Conservation (phyloP, 176 grass and related monocot species). For the Musa beccarii region DNA sequence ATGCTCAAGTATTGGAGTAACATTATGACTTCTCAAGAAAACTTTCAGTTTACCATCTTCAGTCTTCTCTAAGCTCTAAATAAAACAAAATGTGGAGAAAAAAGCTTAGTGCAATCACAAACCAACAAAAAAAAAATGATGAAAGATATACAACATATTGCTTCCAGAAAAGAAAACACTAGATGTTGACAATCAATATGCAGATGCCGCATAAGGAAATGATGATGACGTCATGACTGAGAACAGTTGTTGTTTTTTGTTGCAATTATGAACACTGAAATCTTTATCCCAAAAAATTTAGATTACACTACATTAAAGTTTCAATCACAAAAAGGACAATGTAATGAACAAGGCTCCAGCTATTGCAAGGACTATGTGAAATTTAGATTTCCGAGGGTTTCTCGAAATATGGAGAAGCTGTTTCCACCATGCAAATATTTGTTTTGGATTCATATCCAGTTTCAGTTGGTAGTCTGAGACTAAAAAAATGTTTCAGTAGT, state of each 20-base stretch:
- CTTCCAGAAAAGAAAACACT: neutral
- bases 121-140: conserved; percentile 6
- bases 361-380: too few species aligned
- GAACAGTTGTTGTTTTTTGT: neutral
- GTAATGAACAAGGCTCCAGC: too few species aligned
- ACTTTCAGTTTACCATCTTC: conserved; percentile 62
- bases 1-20: conserved; percentile 89
- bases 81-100: conserved; percentile 7
- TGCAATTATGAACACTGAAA: neutral
- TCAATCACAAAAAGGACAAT: too few species aligned
- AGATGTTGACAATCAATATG: neutral
- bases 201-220: neutral
- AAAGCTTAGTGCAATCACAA: neutral
- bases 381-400: too few species aligned
- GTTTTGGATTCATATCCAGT: too few species aligned
- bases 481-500: too few species aligned
- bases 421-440: neutral
- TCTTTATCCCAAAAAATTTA: neutral
- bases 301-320: neutral
- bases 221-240: neutral
- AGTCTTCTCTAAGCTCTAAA: conserved; percentile 67
- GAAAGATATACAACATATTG: neutral
- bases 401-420: neutral
- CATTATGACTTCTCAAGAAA: conserved; percentile 56
- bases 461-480: too few species aligned